phyloP scores from a whole-genome alignment of 306 rosid species.

The Lathyrus oleraceus region DNA sequence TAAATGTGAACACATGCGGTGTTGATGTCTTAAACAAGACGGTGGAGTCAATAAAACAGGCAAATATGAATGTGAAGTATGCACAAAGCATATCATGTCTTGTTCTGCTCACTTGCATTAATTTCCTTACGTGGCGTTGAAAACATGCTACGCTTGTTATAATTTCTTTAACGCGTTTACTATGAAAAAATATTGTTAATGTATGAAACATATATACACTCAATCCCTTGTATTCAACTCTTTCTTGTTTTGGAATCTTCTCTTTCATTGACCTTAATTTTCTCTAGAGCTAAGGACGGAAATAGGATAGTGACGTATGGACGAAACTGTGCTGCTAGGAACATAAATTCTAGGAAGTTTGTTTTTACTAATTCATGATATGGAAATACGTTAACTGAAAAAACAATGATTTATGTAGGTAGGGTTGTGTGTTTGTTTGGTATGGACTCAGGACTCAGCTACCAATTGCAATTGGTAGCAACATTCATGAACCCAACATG shows the following conservation, averaged over 20 bases:
- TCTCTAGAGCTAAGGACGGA: background rate
- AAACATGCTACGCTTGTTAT: constrained; percentile 14
- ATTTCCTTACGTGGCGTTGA: constrained; percentile 38
- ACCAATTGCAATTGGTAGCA: background rate
- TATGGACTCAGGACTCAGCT: too few relatives aligned
- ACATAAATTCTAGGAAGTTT: constrained; percentile 37
- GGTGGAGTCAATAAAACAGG: constrained; percentile 30
- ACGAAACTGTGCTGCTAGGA: constrained; percentile 18
- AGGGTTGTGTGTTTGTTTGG: constrained; percentile 30
- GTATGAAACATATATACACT: background rate
- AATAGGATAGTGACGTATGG: constrained; percentile 23
- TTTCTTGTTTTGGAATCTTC: background rate
- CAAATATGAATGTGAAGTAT: constrained; percentile 28
- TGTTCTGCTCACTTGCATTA: constrained; percentile 25
- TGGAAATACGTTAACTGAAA: constrained; percentile 5
- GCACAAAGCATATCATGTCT: constrained; percentile 33
- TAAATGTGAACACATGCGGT: constrained; percentile 40
- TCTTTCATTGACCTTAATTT: background rate
- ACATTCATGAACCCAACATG: background rate
- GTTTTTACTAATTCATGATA: constrained; percentile 13
- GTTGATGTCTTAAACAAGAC: constrained; percentile 21
- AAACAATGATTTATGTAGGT: constrained; percentile 40
- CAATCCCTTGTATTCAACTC: background rate
- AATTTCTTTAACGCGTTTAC: background rate
- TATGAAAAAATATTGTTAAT: background rate